Conservation (phyloP, 1,284 basidiomycete genomes). For the Leucoagaricus sp. region DNA sequence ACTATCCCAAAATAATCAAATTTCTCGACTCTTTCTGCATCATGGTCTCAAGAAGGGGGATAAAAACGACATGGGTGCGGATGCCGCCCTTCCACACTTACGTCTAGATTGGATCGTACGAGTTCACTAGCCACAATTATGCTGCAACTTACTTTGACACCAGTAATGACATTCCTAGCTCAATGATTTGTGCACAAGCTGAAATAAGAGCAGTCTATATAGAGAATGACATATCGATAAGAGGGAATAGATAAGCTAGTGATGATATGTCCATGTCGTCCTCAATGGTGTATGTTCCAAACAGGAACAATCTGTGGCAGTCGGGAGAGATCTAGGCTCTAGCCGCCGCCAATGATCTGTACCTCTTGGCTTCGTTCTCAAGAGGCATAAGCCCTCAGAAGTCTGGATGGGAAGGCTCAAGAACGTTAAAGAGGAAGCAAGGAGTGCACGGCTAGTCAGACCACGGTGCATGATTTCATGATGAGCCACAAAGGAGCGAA, state of each 20-base stretch:
- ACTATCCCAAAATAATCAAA: slow-evolving; percentile 4
- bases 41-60: background rate
- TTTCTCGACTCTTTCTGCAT: background rate
- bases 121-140: background rate
- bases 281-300: background rate
- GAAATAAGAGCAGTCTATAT: background rate
- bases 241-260: slow-evolving; percentile 3
- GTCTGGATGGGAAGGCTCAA: background rate
- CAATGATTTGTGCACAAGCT: background rate
- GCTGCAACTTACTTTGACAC: background rate
- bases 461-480: slow-evolving; percentile 7
- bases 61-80: background rate
- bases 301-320: background rate
- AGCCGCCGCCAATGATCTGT: background rate
- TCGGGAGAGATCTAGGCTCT: background rate
- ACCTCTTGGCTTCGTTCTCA: background rate
- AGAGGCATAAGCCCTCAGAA: background rate
- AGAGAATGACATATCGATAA: background rate
- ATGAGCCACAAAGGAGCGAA: slow-evolving; percentile 38
- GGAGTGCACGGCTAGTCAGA: background rate
- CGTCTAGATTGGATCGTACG: background rate
- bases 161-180: background rate
- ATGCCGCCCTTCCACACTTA: background rate
- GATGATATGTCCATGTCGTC: background rate
- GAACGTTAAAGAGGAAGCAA: background rate